These are phyloP conservation scores for Lipomyces anomalus DNA, from an alignment of 805 yeast species.

Conservation along the genomic window DNA sequence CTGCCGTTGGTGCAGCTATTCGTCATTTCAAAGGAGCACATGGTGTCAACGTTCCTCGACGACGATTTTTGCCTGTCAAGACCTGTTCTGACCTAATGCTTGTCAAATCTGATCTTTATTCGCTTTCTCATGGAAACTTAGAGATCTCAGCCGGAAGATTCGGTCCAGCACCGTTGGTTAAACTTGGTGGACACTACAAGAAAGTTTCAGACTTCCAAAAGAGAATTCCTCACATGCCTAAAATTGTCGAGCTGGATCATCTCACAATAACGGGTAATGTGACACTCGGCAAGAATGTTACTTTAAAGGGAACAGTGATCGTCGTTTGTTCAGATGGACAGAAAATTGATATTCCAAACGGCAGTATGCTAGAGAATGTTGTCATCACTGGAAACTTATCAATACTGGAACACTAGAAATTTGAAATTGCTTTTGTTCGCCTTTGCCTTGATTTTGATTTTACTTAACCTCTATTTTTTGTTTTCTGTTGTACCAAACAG, in stretches of 20 bases:
- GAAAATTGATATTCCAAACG: slow-evolving; percentile 95
- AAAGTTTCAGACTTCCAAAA: slow-evolving; percentile 86
- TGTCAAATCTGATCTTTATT: slow-evolving; percentile 92
- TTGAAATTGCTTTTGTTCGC: neutral
- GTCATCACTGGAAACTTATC: slow-evolving; percentile 96
- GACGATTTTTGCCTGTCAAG: slow-evolving; percentile 96
- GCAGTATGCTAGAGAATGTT: slow-evolving; percentile 88
- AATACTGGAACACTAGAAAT: slow-evolving; percentile 72
- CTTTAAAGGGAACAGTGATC: slow-evolving; percentile 93
- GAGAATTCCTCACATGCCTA: slow-evolving; percentile 93
- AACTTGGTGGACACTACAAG: slow-evolving; percentile 94
- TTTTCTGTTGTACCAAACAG: no score
- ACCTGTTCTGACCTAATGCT: slow-evolving; percentile 91
- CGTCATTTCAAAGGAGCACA: slow-evolving; percentile 92
- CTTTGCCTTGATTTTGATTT: neutral
- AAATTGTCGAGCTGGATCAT: slow-evolving; percentile 92
- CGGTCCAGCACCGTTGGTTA: slow-evolving; percentile 87
- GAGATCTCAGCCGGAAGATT: slow-evolving; percentile 78
- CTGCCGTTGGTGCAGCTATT: slow-evolving; percentile 99
- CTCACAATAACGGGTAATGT: slow-evolving; percentile 97
- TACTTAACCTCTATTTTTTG: neutral
- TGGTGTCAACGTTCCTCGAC: slow-evolving; percentile 97
- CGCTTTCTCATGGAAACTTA: slow-evolving; percentile 85
- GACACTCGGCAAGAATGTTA: slow-evolving; percentile 78
- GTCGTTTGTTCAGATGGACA: slow-evolving; percentile 97